Conservation (phyloP, 2,329 filamentous ascomycete genomes). For the Aureobasidium sp. region DNA sequence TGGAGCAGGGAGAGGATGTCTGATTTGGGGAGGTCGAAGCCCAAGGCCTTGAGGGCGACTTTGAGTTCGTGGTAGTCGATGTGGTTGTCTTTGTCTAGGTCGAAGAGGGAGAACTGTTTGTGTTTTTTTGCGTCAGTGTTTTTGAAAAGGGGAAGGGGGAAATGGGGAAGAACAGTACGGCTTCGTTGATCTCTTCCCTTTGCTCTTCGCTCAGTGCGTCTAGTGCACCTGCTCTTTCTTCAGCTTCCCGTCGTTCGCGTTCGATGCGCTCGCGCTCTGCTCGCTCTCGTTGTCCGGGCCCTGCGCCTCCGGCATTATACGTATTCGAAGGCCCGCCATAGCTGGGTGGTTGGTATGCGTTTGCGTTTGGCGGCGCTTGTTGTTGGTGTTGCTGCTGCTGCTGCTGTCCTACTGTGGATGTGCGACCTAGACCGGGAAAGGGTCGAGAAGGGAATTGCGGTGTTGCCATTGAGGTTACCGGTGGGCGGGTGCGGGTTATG, state of each 20-base stretch:
- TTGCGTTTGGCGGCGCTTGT: slow-evolving; percentile 13
- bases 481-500: background rate
- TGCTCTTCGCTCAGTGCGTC: slow-evolving; percentile 58
- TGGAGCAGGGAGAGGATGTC: slow-evolving; percentile 77
- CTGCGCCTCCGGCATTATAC: slow-evolving; percentile 27
- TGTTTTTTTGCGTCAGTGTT: background rate
- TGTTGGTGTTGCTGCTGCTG: slow-evolving; percentile 15
- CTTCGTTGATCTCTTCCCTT: slow-evolving; percentile 75
- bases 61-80: slow-evolving; percentile 98
- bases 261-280: slow-evolving; percentile 35
- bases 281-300: slow-evolving; percentile 32
- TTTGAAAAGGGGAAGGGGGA: too few relatives aligned
- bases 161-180: too few relatives aligned
- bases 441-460: slow-evolving; percentile 46
- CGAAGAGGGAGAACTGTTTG: slow-evolving; percentile 79
- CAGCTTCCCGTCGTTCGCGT: slow-evolving; percentile 31
- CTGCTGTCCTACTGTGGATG: slow-evolving; percentile 14
- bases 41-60: slow-evolving; percentile 89
- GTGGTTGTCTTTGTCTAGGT: slow-evolving; percentile 86
- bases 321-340: slow-evolving; percentile 18
- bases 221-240: slow-evolving; percentile 37
- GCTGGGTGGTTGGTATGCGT: slow-evolving; percentile 23
- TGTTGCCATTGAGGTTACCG: slow-evolving; percentile 39
- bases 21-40: slow-evolving; percentile 80
- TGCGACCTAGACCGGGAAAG: slow-evolving; percentile 42